Percentiles rank a stretch among this genome's conserved stretches.
Conservation (phyloP, 495 filamentous ascomycete genomes). For the Corynascus novoguineensis region DNA sequence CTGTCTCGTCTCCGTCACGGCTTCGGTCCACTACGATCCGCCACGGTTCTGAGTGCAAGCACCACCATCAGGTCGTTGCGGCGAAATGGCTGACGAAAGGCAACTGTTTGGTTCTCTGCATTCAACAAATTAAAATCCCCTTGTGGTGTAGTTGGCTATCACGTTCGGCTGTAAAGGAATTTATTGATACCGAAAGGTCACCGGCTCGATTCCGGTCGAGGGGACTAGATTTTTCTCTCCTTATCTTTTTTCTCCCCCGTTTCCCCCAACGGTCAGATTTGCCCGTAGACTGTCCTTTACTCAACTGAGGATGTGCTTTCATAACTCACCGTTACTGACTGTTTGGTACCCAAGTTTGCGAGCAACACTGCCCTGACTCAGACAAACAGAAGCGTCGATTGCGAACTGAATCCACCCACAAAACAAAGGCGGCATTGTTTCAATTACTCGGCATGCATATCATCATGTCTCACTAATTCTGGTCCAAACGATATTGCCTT, state of each 20-base stretch:
- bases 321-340: not conserved
- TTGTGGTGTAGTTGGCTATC: conserved; percentile 26
- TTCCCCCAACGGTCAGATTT: not conserved
- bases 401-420: no score
- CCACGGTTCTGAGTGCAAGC: no score
- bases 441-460: not conserved
- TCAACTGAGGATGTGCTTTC: no score
- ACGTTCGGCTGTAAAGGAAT: conserved; percentile 22
- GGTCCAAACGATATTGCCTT: not conserved
- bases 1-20: not conserved
- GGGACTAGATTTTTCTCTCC: conserved; percentile 10
- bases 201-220: conserved; percentile 22
- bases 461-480: not conserved
- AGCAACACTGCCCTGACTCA: no score
- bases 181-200: conserved; percentile 23
- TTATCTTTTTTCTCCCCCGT: not conserved
- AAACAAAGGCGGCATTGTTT: not conserved
- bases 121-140: conserved; percentile 3
- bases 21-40: not conserved
- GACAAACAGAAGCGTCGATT: no score
- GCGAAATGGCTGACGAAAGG: not conserved
- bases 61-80: not conserved
- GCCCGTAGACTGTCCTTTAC: no score
- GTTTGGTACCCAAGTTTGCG: not conserved
- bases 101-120: not conserved